These are phyloP conservation scores for Pyrus bretschneideri DNA, from an alignment of 306 rosid genomes.

Conservation along the genomic window DNA sequence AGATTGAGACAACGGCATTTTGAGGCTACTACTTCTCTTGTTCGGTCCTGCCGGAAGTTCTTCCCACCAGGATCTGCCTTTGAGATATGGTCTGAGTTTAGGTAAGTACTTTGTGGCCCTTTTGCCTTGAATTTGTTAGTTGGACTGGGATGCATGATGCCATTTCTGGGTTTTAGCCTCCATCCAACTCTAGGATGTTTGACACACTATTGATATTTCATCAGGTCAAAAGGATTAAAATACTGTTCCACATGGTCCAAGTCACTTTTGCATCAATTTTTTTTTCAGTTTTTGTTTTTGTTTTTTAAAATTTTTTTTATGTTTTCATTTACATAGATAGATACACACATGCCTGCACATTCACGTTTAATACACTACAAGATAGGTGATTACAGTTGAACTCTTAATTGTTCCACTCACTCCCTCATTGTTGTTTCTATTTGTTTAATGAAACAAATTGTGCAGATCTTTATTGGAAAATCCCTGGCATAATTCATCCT, in stretches of 20 bases:
- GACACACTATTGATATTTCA: conserved; percentile 5
- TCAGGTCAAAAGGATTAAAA: conserved; percentile 10
- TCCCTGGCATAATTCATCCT: conserved; percentile 98
- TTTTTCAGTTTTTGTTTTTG: neutral
- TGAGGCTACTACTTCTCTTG: conserved; percentile 87
- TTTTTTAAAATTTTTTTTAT: neutral
- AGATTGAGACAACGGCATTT: conserved; percentile 88
- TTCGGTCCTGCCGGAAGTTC: conserved; percentile 89
- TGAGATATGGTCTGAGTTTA: conserved; percentile 98
- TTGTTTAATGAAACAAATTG: conserved; percentile 20
- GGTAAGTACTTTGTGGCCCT: conserved; percentile 44
- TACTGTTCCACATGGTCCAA: conserved; percentile 8
- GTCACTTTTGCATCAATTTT: conserved; percentile 5
- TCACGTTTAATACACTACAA: neutral
- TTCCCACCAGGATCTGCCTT: conserved; percentile 85
- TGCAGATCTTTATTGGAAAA: conserved; percentile 85
- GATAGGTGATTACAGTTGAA: neutral
- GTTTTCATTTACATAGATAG: neutral
- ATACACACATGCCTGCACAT: neutral
- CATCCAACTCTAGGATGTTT: conserved; percentile 16
- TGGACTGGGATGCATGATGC: neutral
- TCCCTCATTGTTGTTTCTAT: conserved; percentile 11
- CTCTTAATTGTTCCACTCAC: neutral
- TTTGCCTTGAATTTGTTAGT: conserved; percentile 12
- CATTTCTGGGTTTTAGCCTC: conserved; percentile 8